These are phyloP conservation scores for Phoenix dactylifera DNA, from an alignment of 176 grass and related monocot genomes.

Conservation along the genomic window DNA sequence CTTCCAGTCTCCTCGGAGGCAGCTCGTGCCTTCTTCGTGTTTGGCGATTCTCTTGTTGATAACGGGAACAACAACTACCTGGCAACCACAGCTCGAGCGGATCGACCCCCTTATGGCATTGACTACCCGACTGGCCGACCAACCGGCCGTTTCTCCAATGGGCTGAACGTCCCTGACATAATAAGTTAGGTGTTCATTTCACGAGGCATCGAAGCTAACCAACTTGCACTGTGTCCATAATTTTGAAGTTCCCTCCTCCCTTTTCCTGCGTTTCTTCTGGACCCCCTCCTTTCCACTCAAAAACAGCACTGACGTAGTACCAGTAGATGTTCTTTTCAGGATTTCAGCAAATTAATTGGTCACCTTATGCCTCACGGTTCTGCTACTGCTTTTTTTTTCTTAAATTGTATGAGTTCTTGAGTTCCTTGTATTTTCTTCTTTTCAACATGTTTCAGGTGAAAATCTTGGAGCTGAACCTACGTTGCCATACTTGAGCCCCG, in stretches of 20 bases:
- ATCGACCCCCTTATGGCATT: slow-evolving; percentile 74
- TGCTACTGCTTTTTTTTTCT: too few species aligned
- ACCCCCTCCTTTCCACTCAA: too few species aligned
- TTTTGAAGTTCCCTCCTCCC: too few species aligned
- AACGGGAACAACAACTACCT: slow-evolving; percentile 95
- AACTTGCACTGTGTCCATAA: too few species aligned
- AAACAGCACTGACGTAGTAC: too few species aligned
- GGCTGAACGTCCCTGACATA: slow-evolving; percentile 71
- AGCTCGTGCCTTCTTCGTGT: slow-evolving; percentile 79
- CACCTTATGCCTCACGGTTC: too few species aligned
- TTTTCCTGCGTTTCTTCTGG: too few species aligned
- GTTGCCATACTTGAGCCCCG: slow-evolving; percentile 71
- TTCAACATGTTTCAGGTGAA: slow-evolving; percentile 38
- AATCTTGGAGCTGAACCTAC: slow-evolving; percentile 46
- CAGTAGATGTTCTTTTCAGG: too few species aligned
- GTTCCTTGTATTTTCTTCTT: too few species aligned
- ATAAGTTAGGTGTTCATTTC: slow-evolving; percentile 47
- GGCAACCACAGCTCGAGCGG: slow-evolving; percentile 53
- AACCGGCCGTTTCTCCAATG: slow-evolving; percentile 72
- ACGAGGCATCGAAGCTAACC: too few species aligned
- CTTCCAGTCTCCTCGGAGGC: slow-evolving; percentile 14
- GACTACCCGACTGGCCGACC: slow-evolving; percentile 57
- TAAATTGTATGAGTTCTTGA: too few species aligned
- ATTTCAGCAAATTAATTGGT: too few species aligned
- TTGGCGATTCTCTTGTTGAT: slow-evolving; percentile 93